A percentile compares a stretch with the other conserved stretches of the same genome.
Conservation (phyloP, 495 filamentous ascomycete genomes). For the Penicillium dipodomyicola region DNA sequence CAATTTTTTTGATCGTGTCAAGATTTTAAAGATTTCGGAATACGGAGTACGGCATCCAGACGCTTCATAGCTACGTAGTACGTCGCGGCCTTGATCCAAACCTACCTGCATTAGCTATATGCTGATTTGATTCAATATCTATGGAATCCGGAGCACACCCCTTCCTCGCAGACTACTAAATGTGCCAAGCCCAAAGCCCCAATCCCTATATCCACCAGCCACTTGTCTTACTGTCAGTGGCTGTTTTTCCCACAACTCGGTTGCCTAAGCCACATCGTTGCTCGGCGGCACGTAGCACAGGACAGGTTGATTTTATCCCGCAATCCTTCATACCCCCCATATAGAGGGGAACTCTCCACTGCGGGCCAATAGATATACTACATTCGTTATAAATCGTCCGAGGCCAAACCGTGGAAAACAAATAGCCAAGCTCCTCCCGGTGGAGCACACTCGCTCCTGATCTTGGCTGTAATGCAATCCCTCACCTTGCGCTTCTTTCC, state of each 20-base stretch:
- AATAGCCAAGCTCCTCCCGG: constrained; percentile 4
- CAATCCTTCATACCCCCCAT: background rate
- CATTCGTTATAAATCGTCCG: background rate
- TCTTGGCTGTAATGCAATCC: background rate
- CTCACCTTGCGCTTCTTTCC: constrained; percentile 10
- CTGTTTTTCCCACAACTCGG: constrained; percentile 17
- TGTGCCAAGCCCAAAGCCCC: no score
- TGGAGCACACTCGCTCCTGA: constrained; percentile 5
- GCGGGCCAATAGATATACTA: background rate
- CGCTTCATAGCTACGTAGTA: no score
- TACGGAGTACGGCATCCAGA: no score
- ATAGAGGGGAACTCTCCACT: constrained; percentile 8
- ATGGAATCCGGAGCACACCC: no score
- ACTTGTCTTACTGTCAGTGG: constrained; percentile 29
- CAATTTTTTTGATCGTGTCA: no score
- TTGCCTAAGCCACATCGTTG: constrained; percentile 24
- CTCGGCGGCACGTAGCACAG: constrained; percentile 17
- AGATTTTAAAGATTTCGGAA: no score
- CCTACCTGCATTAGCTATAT: no score
- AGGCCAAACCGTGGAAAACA: background rate
- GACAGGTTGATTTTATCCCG: background rate
- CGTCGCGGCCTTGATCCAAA: no score
- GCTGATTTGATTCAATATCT: no score
- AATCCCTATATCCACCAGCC: constrained; percentile 11
- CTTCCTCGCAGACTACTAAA: no score